Evolutionary conservation across 2,329 filamentous ascomycete species (phyloP), one percentile per base, ranked within the genome.

Genomic region (Cladophialophora yegresii): DNA sequence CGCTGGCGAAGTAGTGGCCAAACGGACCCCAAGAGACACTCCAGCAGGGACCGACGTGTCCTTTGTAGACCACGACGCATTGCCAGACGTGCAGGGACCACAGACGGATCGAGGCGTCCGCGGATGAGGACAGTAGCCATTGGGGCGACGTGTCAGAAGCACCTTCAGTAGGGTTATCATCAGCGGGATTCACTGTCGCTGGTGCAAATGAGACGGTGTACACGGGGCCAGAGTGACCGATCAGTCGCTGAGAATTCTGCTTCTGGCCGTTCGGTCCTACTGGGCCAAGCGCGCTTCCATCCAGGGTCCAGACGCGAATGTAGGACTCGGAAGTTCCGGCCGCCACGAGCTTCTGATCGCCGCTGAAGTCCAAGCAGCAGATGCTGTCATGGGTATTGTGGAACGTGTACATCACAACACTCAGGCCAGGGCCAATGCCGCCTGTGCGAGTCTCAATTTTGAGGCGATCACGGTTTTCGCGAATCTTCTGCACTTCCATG

Each of bases 391-490:
- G 88, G 0, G 91, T 96, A 77, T 99, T 99, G 81, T 99, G 95
- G 74, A 98, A 96, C 0, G 95, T 99, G 75, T 96, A 97, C 90
- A 98, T 98, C 81, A 91, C 95, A 26, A 96, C 89, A 72, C 92
- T 96, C 65, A 97, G 83, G 28, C 88, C 88, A 61, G 92, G 87
- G 13, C 93, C 92, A 57, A 93, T 85, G 8, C 93, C 93, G 16
- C 92, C 91, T 12, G 90, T 93, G 36, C 90, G 86, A 22, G 88
- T 87, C 65, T 96, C 91, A 63, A 98, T 93, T 74, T 87, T 89
- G 76, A 97, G 96, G 20, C 93, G 86, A 73, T 98, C 93, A 23
- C 95, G 87, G 73, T 96, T 91, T 76, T 99, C 95, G 69, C 92
- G 91, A 9, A 98, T 87, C 75, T 93, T 95, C 73, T 95, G 91